Evolutionary conservation across 2,329 filamentous ascomycete genomes (phyloP).

Genomic region (Fusarium annulatum): DNA sequence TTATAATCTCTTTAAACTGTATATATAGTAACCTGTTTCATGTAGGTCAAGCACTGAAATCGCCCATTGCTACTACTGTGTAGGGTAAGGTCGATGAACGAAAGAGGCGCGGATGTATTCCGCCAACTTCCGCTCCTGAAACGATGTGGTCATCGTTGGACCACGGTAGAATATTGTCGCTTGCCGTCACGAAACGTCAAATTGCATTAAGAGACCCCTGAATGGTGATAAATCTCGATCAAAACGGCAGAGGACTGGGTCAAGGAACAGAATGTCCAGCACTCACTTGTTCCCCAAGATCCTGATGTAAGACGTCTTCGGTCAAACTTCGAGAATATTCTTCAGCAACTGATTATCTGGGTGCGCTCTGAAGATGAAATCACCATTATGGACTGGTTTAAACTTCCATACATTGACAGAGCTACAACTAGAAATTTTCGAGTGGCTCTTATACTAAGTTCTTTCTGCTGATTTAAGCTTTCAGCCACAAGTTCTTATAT

Average conservation of each 20-base stretch:
- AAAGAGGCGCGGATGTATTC: not conserved
- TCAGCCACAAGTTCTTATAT: too few relatives aligned
- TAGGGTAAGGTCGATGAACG: not conserved
- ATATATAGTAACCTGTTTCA: rapidly evolving
- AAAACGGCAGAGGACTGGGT: not conserved
- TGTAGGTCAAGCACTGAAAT: too few relatives aligned
- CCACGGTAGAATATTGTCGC: not conserved
- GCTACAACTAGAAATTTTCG: too few relatives aligned
- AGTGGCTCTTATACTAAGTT: too few relatives aligned
- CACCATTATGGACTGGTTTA: too few relatives aligned
- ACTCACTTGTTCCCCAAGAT: not conserved
- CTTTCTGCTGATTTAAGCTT: too few relatives aligned
- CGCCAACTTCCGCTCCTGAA: not conserved
- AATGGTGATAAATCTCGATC: not conserved
- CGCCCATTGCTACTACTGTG: not conserved
- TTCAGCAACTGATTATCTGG: too few relatives aligned
- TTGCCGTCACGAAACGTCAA: not conserved
- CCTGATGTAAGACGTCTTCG: not conserved
- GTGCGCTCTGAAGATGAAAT: too few relatives aligned
- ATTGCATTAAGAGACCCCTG: not conserved
- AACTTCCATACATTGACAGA: too few relatives aligned
- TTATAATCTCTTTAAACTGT: not conserved
- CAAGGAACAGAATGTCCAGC: not conserved
- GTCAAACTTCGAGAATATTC: too few relatives aligned
- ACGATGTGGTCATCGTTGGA: not conserved